These are phyloP conservation scores for Dactylellina drechsleri DNA, from an alignment of 2,329 filamentous ascomycete species.

Conservation along the genomic window DNA sequence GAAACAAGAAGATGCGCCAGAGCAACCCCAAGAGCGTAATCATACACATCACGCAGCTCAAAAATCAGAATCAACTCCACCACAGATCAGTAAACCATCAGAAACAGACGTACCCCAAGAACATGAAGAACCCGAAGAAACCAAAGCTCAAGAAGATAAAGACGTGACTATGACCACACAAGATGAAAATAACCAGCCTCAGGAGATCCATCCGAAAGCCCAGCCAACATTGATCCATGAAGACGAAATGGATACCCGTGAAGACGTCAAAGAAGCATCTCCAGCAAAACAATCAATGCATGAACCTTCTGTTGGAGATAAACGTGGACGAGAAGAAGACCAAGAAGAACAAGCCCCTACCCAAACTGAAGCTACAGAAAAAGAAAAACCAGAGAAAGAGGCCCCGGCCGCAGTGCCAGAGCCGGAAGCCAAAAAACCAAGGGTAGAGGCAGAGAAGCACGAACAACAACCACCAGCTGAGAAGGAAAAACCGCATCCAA, in stretches of 20 bases:
- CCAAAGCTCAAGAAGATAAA: neutral
- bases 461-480: neutral
- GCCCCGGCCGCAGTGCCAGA: conserved; percentile 13
- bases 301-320: conserved; percentile 39
- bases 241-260: conserved; percentile 31
- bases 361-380: neutral
- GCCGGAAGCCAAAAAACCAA: conserved; percentile 41
- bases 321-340: conserved; percentile 35
- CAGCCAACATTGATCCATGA: conserved; percentile 9
- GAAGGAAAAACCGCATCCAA: neutral
- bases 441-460: conserved; percentile 20
- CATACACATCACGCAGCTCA: neutral
- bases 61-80: neutral
- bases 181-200: conserved; percentile 1
- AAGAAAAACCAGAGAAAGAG: conserved; percentile 2
- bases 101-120: neutral
- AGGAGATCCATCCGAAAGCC: conserved; percentile 2
- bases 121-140: conserved; percentile 2
- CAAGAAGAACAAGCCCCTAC: too few species aligned
- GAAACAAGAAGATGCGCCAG: conserved; percentile 29
- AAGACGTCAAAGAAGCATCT: conserved; percentile 18
- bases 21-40: conserved; percentile 25
- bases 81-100: too few species aligned
- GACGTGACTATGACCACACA: neutral
- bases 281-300: conserved; percentile 23